Evolutionary conservation across 2,329 filamentous ascomycete species (phyloP).

Genomic region (Talaromyces atroroseus): DNA sequence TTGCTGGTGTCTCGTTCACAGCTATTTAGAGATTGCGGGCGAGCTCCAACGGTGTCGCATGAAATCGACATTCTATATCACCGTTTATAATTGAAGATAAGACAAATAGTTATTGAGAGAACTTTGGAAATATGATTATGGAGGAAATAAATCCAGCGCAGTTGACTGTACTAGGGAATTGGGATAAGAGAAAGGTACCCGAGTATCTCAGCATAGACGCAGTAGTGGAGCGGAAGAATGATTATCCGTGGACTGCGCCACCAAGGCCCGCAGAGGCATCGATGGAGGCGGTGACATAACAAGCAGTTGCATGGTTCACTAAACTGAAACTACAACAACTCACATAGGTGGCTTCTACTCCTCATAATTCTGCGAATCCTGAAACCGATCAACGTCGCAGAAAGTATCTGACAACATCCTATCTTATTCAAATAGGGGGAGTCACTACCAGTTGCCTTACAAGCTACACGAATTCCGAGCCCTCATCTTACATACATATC

Average conservation of each 20-base stretch:
- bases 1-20: not conserved
- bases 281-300: slow-evolving; percentile 5
- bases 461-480: not conserved
- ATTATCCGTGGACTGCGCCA: not conserved
- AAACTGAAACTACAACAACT: not conserved
- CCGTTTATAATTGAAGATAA: slow-evolving; percentile 4
- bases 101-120: not conserved
- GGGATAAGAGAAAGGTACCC: no score
- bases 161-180: not conserved
- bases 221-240: not conserved
- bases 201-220: no score
- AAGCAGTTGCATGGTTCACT: not conserved
- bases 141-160: not conserved
- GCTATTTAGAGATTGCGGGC: not conserved
- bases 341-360: not conserved
- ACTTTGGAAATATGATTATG: not conserved
- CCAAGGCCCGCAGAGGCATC: not conserved
- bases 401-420: not conserved
- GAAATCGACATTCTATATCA: not conserved
- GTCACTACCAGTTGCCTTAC: not conserved
- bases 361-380: not conserved
- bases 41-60: not conserved
- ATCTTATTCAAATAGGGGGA: not conserved
- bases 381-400: not conserved
- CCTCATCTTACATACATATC: no score